Evolutionary conservation across 2,329 filamentous ascomycete genomes (phyloP), one percentile per base, ranked within the genome.

Genomic region (Fusarium tupiense): DNA sequence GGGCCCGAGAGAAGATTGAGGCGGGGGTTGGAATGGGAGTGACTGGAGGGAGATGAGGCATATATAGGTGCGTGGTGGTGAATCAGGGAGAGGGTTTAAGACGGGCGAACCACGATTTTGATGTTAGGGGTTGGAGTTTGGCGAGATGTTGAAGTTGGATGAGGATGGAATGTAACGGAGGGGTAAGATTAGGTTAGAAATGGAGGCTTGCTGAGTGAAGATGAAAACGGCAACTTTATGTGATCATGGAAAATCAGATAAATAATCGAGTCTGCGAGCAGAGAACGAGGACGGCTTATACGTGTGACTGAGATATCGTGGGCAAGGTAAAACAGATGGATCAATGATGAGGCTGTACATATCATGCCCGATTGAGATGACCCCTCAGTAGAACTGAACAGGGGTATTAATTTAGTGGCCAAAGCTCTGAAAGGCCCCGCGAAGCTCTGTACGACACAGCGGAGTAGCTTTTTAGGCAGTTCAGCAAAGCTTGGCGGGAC

Each of bases 21-120:
- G 75, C 68, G 24, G 78, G 75, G 22, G 77, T 71, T 38, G 76
- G 74, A 43, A 69, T 64, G 31, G 78, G 76, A 33, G 75, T 74
- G 37, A 73, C 67, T 17, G 71, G 72, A 19, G 75, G 77, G 49
- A 75, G 74, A 52, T 76, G 73, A 72, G 78, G 77, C 67, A 77
- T 78, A 56, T 66, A 77, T 78, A 58, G 73, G 59, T 49, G 61
- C 17, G 58, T 57, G 58, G 50, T 63, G 50, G 52, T 41, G 33
- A 54, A 13, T 7, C 11, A 40, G 52, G 35, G 52, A n/a, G 52
- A 41, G 58, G 54, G 60, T 38, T 26, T 57, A 53, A 44, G 38
- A 53, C 31, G 49, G 47, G 29, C 24, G n/a, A 46, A 35, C 20
- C 22, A 57, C 50, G 44, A 46, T 44, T 38, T 43, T 52, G 63